phyloP scores from a whole-genome alignment of 441 rosid genomes.

The Theobroma grandiflorum region DNA sequence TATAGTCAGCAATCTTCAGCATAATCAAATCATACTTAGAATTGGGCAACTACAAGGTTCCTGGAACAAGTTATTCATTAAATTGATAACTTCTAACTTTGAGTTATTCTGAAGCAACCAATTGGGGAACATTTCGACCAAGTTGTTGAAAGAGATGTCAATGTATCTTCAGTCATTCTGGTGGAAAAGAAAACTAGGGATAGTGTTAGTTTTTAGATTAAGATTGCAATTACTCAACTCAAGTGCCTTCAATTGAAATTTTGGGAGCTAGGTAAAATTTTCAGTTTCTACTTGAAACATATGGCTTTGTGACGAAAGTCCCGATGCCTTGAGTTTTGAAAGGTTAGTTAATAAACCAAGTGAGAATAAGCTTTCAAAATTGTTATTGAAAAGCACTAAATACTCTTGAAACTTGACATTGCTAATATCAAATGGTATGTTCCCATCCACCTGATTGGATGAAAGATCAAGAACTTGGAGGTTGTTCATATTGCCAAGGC shows the following conservation, averaged over 20 bases:
- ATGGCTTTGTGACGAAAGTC: conserved; percentile 14
- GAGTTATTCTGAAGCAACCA: conserved; percentile 38
- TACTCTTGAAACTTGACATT: background rate
- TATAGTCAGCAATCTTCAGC: conserved; percentile 31
- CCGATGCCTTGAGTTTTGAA: conserved; percentile 32
- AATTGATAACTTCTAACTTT: background rate
- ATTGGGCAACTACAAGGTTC: conserved; percentile 21
- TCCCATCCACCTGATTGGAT: background rate
- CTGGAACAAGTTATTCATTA: conserved; percentile 16
- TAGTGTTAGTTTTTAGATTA: background rate
- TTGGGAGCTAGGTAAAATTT: conserved; percentile 17
- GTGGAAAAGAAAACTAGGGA: conserved; percentile 24
- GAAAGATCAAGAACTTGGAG: background rate
- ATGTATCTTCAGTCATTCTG: conserved; percentile 21
- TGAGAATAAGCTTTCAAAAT: conserved; percentile 13
- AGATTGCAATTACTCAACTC: conserved; percentile 21
- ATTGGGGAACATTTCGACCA: conserved; percentile 25
- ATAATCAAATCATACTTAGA: conserved; percentile 10
- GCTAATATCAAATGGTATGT: background rate
- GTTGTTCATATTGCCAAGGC: background rate
- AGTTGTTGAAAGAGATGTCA: conserved; percentile 34
- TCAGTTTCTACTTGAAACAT: conserved; percentile 26
- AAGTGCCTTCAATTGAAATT: conserved; percentile 32
- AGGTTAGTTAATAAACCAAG: background rate
- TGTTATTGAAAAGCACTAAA: background rate